Percentiles rank a stretch among this genome's conserved stretches.
Evolutionary conservation across 129 eudicot species (phyloP).

Genomic region (Flaveria ramosissima): DNA sequence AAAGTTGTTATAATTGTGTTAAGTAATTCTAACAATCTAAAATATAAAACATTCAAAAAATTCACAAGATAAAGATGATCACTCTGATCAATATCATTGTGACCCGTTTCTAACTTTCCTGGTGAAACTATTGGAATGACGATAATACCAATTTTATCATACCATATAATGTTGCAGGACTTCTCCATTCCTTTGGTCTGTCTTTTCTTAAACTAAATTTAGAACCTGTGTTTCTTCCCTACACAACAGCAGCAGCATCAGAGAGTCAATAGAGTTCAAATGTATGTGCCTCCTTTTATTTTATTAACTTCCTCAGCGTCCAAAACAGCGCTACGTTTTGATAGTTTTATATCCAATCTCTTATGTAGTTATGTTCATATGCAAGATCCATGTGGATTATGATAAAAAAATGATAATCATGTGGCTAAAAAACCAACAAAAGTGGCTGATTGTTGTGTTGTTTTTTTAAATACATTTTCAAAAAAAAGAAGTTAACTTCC

Average conservation of each 20-base stretch:
- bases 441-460: too few species aligned
- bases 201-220: conserved; percentile 10
- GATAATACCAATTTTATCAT: conserved; percentile 8
- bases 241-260: conserved; percentile 9
- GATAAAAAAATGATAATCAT: too few species aligned
- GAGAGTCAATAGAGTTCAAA: conserved; percentile 8
- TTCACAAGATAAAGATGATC: background rate
- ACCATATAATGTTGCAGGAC: conserved; percentile 41
- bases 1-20: background rate
- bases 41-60: background rate
- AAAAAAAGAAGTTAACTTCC: too few species aligned
- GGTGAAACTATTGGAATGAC: background rate
- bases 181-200: conserved; percentile 32
- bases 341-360: background rate
- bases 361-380: background rate
- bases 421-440: too few species aligned
- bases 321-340: background rate
- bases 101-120: background rate
- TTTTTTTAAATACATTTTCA: too few species aligned
- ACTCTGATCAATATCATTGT: conserved; percentile 11
- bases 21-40: background rate
- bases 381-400: background rate
- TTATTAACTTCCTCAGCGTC: background rate
- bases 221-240: conserved; percentile 38
- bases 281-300: background rate